Percentiles rank a stretch among this genome's conserved stretches.
Evolutionary conservation across 2,329 filamentous ascomycete genomes (phyloP).

Genomic region (Lasiodiplodia hormozganensis): DNA sequence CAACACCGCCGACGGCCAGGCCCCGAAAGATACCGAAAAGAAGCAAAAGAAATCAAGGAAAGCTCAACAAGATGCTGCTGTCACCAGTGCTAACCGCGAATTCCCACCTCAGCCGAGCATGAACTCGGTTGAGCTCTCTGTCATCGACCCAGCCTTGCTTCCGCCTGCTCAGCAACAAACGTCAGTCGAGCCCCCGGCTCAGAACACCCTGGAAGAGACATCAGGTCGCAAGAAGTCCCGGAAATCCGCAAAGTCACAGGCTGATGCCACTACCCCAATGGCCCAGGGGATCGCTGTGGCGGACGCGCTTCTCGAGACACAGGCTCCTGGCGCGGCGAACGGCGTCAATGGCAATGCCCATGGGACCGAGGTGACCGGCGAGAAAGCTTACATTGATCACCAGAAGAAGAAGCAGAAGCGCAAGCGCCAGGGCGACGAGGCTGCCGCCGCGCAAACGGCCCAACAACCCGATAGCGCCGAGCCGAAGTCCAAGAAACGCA

Average conservation of each 20-base stretch:
- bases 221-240: constrained; percentile 16
- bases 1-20: neutral
- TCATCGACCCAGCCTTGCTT: constrained; percentile 19
- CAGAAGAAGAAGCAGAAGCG: constrained; percentile 28
- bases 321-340: neutral
- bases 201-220: neutral
- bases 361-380: constrained; percentile 5
- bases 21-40: neutral
- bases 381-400: constrained; percentile 22
- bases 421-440: constrained; percentile 16
- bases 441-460: neutral
- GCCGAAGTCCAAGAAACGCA: constrained; percentile 19
- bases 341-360: neutral
- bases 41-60: constrained; percentile 18
- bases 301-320: neutral
- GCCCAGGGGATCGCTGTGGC: neutral
- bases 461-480: neutral
- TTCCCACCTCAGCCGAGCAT: neutral
- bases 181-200: neutral
- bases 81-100: neutral
- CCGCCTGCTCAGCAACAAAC: constrained; percentile 4
- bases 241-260: constrained; percentile 12
- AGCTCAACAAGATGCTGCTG: neutral
- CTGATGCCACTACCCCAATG: neutral
- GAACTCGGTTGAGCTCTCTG: constrained; percentile 5